Evolutionary conservation across 1,139 yeast species (phyloP), one percentile per base, ranked within the genome.

Genomic region (Scheffersomyces segobiensis): DNA sequence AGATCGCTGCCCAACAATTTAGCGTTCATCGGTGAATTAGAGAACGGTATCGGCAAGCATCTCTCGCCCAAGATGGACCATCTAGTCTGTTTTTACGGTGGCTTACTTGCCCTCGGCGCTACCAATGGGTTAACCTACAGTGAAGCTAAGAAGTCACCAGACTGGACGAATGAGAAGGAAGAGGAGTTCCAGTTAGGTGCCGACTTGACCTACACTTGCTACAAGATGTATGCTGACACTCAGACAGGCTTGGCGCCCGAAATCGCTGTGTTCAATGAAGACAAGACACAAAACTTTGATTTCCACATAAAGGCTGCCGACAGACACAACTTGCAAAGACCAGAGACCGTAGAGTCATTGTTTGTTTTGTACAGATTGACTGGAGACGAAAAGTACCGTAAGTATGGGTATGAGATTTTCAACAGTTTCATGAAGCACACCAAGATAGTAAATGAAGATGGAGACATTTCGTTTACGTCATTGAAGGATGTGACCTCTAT

Each of bases 401-500:
- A 88, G 66, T 93, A 97, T 93, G 98, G 98, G 12, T 91, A 90
- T 83, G 89, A 90, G 67, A 91, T 93, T 52, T 91, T 93, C 75
- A 77, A 87, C 67, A 85, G 85, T 58, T 93, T 93, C 68, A 79
- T 85, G 54, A 81, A 85, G 63, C 80, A 88, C 70, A 78, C 93
- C 3, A 80, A 79, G 63, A 64, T 74, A n/a, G 79, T 85, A 49
- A 79, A 80, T 52, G 72, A 74, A 3, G 83, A 82, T 42, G 89
- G 91, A 6, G 83, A 77, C 57, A 74, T 77, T 5, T 82, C 93
- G 3, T 93, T 87, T 72, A 81, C 92, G 1, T 84, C 91, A 5
- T 74, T 93, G 63, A 78, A 82, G 56, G 91, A 91, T 69, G 96
- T 92, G 54, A 79, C 86, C 1, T 63, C 67, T 2, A 80, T 85